Evolutionary conservation across 2,329 filamentous ascomycete genomes (phyloP).

Genomic region (Xylaria sp.): DNA sequence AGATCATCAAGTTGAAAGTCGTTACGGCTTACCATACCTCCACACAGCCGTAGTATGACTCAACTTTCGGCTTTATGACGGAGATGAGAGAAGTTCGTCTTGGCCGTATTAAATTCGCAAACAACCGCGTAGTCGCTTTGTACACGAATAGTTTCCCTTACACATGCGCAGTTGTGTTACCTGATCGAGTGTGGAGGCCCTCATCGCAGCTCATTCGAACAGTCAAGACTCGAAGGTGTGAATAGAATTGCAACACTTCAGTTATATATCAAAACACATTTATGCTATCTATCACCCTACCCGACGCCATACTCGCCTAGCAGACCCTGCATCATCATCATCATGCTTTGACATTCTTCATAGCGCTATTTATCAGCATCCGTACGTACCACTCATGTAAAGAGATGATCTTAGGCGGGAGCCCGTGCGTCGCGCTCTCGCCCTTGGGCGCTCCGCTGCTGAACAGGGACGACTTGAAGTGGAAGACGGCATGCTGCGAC

Average conservation of each 20-base stretch:
- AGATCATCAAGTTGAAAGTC: not conserved
- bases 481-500: constrained; percentile 47
- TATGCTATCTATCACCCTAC: not conserved
- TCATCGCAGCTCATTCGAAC: not conserved
- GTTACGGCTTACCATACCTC: constrained; percentile 1
- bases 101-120: not conserved
- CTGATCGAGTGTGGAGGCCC: not conserved
- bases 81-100: not conserved
- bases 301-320: not conserved
- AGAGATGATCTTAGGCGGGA: constrained; percentile 46
- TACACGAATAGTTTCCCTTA: not conserved
- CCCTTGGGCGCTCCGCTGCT: constrained; percentile 44
- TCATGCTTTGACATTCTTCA: constrained; percentile 46
- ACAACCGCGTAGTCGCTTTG: not conserved
- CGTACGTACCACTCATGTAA: constrained; percentile 49
- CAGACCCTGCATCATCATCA: constrained; percentile 16
- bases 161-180: not conserved
- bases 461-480: constrained; percentile 49
- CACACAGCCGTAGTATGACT: constrained; percentile 3
- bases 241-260: not conserved
- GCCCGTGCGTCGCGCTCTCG: constrained; percentile 38
- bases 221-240: not conserved
- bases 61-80: not conserved
- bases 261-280: not conserved
- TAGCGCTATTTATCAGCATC: constrained; percentile 45